These are phyloP conservation scores for Phoma herbarum DNA, from an alignment of 2,329 filamentous ascomycete species.

Conservation along the genomic window DNA sequence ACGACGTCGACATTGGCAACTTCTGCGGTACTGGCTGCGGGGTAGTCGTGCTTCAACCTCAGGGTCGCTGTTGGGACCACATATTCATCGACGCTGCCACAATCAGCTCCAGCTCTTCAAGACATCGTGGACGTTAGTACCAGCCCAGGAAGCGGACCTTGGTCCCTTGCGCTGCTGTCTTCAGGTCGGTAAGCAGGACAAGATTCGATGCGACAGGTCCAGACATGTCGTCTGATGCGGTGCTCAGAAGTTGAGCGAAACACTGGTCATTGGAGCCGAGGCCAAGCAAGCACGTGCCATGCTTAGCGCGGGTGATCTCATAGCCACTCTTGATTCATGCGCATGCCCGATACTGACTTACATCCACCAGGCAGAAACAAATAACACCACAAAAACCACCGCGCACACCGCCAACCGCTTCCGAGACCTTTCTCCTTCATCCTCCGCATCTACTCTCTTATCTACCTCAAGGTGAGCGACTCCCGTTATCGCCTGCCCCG, in stretches of 20 bases:
- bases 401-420: conserved; percentile 13
- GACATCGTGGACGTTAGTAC: conserved; percentile 62
- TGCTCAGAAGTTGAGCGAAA: conserved; percentile 11
- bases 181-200: conserved; percentile 60
- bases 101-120: conserved; percentile 22
- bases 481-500: conserved; percentile 28
- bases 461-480: conserved; percentile 23
- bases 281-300: conserved; percentile 23
- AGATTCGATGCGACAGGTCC: conserved; percentile 65
- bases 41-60: conserved; percentile 73
- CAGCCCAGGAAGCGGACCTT: conserved; percentile 94
- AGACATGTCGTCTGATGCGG: conserved; percentile 38
- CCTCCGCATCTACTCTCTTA: neutral
- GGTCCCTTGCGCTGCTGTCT: conserved; percentile 62
- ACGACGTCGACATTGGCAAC: conserved; percentile 73
- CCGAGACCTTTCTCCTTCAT: conserved; percentile 5
- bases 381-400: conserved; percentile 20
- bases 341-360: conserved; percentile 23
- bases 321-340: conserved; percentile 25
- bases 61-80: conserved; percentile 67
- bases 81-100: conserved; percentile 66
- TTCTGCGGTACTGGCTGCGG: conserved; percentile 51
- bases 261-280: conserved; percentile 19
- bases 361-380: conserved; percentile 27
- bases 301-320: conserved; percentile 21